These are phyloP conservation scores for Herpotrichia juniperi DNA, from an alignment of 2,329 filamentous ascomycete genomes.

Conservation along the genomic window DNA sequence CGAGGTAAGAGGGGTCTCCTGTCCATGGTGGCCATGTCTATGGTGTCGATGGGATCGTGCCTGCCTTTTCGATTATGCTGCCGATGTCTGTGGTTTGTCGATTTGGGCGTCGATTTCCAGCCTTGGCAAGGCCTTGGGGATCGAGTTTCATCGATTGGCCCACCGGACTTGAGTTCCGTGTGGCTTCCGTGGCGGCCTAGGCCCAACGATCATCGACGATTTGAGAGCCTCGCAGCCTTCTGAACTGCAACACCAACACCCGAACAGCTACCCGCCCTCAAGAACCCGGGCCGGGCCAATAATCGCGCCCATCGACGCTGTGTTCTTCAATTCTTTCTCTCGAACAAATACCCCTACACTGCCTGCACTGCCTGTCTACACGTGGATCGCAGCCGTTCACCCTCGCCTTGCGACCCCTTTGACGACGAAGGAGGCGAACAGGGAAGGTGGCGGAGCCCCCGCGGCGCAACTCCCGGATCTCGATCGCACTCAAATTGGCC, in stretches of 20 bases:
- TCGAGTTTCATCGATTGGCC: too few species aligned
- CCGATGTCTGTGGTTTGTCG: background rate
- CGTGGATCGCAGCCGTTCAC: background rate
- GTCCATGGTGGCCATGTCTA: background rate
- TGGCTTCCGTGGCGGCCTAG: background rate
- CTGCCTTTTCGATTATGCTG: background rate
- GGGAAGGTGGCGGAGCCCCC: background rate
- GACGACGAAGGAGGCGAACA: background rate
- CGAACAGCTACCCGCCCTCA: background rate
- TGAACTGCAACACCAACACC: background rate
- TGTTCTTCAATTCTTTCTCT: background rate
- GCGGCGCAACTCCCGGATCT: background rate
- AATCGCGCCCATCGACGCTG: background rate
- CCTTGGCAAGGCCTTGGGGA: background rate
- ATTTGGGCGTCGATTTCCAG: background rate
- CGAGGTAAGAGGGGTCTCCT: background rate
- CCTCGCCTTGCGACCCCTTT: background rate
- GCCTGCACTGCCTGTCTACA: background rate
- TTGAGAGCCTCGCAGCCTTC: background rate
- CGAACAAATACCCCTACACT: too few species aligned
- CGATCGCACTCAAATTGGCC: background rate
- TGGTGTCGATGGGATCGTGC: slow-evolving; percentile 1
- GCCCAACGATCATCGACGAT: background rate
- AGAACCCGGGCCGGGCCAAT: background rate
- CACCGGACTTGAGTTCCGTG: too few species aligned